Percentiles rank a stretch among this genome's conserved stretches.
Conservation (phyloP, 169 alveolate species). For the Eimeria zaria region DNA sequence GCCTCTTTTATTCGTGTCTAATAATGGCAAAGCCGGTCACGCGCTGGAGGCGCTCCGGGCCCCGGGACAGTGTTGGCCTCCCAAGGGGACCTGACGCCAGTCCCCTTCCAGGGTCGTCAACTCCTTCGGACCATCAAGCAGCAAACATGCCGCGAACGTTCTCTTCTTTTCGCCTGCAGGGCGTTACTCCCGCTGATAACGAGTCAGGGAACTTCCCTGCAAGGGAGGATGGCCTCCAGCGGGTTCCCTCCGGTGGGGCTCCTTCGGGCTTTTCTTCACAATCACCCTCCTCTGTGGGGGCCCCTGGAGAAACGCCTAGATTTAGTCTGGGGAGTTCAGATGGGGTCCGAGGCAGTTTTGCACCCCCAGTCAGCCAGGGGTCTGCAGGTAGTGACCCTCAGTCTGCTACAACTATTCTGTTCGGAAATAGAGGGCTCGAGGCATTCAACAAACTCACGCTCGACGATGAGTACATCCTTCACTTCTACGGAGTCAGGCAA, state of each 20-base stretch:
- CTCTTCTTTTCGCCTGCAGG: conserved; percentile 23
- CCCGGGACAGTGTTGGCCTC: conserved; percentile 57
- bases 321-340: conserved; percentile 11
- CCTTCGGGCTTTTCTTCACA: conserved; percentile 32
- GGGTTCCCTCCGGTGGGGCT: conserved; percentile 5
- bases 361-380: conserved; percentile 34
- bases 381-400: conserved; percentile 50
- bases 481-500: conserved; percentile 80
- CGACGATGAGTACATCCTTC: conserved; percentile 77
- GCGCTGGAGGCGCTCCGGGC: conserved; percentile 72
- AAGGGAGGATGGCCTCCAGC: conserved; percentile 27
- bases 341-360: conserved; percentile 8
- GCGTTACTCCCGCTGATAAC: neutral
- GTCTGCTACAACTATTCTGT: conserved; percentile 10
- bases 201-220: conserved; percentile 34
- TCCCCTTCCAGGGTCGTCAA: conserved; percentile 28
- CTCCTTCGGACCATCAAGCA: conserved; percentile 28
- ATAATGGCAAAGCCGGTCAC: conserved; percentile 63
- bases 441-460: conserved; percentile 64
- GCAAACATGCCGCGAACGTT: conserved; percentile 11
- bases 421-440: conserved; percentile 67
- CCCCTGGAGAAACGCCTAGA: conserved; percentile 1
- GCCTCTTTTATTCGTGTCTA: neutral
- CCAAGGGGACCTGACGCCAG: conserved; percentile 42
- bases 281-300: conserved; percentile 30